These are phyloP conservation scores for Colletotrichum eremochloae DNA, from an alignment of 2,329 filamentous ascomycete genomes.

Conservation along the genomic window DNA sequence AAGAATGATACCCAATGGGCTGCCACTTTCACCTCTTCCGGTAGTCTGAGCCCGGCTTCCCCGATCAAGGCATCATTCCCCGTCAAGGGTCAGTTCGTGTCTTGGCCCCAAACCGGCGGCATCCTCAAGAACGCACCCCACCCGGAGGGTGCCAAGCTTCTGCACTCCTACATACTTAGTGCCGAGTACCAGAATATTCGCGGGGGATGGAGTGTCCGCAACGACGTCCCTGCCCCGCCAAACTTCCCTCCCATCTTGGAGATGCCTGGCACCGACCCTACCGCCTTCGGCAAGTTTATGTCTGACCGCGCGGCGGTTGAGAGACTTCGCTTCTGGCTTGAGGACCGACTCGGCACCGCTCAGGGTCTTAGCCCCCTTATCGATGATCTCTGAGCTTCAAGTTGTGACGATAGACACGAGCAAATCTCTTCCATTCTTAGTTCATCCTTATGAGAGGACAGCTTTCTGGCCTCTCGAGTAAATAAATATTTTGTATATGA, in stretches of 20 bases:
- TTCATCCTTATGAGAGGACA: too few relatives aligned
- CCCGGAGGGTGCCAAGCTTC: constrained; percentile 64
- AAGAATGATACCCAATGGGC: constrained; percentile 48
- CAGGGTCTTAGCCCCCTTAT: constrained; percentile 56
- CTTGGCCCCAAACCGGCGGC: constrained; percentile 62
- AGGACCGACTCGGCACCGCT: constrained; percentile 57
- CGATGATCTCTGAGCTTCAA: constrained; percentile 14
- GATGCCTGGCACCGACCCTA: constrained; percentile 52
- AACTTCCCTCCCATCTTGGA: constrained; percentile 50
- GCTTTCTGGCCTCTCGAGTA: too few relatives aligned
- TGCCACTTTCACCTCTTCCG: constrained; percentile 52
- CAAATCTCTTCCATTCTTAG: too few relatives aligned
- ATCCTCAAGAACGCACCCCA: constrained; percentile 64
- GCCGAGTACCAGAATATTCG: constrained; percentile 53
- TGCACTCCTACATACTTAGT: constrained; percentile 61
- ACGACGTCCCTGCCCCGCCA: constrained; percentile 49
- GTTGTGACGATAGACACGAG: too few relatives aligned
- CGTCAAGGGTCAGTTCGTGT: constrained; percentile 56
- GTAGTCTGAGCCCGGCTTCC: constrained; percentile 40
- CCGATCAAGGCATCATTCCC: constrained; percentile 50
- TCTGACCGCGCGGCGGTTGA: constrained; percentile 56
- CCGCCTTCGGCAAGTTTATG: constrained; percentile 58
- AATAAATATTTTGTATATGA: too few relatives aligned
- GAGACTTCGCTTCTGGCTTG: constrained; percentile 57
- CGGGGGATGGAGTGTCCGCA: constrained; percentile 52